These are phyloP conservation scores for Fusarium begoniae DNA, from an alignment of 2,329 filamentous ascomycete species.

Conservation along the genomic window DNA sequence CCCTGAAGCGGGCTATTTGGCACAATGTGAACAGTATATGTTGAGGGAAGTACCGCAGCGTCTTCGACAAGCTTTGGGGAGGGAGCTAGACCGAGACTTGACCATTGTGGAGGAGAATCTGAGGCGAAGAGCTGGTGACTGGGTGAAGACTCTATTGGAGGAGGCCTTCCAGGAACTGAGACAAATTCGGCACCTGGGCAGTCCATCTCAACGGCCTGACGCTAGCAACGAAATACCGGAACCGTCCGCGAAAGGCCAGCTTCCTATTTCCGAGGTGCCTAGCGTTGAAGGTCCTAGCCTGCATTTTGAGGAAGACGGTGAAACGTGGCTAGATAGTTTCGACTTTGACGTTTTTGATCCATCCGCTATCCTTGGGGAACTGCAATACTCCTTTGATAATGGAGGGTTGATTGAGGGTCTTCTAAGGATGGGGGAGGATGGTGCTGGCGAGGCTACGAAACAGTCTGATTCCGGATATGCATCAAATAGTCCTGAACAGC, in stretches of 20 bases:
- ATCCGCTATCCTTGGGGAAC: background rate
- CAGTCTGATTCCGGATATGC: background rate
- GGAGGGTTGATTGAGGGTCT: background rate
- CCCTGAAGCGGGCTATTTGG: background rate
- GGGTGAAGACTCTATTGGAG: background rate
- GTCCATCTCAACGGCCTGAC: rapidly evolving
- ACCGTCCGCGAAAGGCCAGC: no score
- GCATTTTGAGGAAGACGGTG: background rate
- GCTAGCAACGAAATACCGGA: background rate
- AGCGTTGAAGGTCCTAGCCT: background rate
- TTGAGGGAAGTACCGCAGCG: background rate
- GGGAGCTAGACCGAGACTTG: background rate
- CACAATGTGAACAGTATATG: background rate
- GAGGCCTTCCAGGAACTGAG: background rate
- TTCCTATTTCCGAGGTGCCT: background rate
- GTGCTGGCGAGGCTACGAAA: background rate
- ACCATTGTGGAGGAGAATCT: background rate
- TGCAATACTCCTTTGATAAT: background rate
- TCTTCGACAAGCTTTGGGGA: background rate
- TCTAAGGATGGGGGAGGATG: background rate
- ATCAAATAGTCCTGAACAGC: background rate
- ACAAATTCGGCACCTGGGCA: background rate
- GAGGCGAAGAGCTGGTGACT: background rate
- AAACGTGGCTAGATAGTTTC: background rate
- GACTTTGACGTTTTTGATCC: background rate